Evolutionary conservation across 2,329 filamentous ascomycete genomes (phyloP).

Genomic region (Fusarium cyanostomum): DNA sequence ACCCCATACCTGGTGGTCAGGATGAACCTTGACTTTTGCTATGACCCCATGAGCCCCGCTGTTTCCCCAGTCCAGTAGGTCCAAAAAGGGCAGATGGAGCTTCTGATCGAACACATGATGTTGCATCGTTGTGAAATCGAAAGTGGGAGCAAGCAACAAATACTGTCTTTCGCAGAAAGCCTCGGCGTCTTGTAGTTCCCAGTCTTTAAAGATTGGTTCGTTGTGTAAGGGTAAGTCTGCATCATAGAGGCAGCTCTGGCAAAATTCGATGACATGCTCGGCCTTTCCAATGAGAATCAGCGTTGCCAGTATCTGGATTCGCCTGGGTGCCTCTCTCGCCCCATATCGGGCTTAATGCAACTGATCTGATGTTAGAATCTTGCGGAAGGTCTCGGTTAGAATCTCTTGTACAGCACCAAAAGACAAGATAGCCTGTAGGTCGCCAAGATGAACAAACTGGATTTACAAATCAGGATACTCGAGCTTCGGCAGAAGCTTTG

Average conservation of each 20-base stretch:
- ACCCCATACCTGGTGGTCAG: background rate
- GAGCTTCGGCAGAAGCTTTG: too few relatives aligned
- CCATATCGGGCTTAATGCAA: too few relatives aligned
- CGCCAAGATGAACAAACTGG: too few relatives aligned
- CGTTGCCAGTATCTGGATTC: background rate
- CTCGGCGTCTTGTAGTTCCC: background rate
- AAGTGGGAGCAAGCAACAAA: background rate
- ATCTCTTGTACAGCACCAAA: too few relatives aligned
- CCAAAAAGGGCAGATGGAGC: background rate
- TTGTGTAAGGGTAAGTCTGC: background rate
- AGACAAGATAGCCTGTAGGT: too few relatives aligned
- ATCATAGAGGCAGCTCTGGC: background rate
- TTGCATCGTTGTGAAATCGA: background rate
- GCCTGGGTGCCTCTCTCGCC: too few relatives aligned
- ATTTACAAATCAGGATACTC: too few relatives aligned
- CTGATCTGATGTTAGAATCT: too few relatives aligned
- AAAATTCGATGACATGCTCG: background rate
- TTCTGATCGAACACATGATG: background rate
- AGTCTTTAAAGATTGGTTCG: background rate
- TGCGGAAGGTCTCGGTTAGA: too few relatives aligned
- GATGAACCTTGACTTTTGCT: background rate
- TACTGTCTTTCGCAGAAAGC: background rate
- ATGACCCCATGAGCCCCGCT: background rate
- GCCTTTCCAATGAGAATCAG: background rate
- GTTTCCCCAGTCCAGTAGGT: too few relatives aligned